Percentiles rank a stretch among this genome's conserved stretches.
Conservation (phyloP, 495 filamentous ascomycete species). For the Penicillium subrubescens region DNA sequence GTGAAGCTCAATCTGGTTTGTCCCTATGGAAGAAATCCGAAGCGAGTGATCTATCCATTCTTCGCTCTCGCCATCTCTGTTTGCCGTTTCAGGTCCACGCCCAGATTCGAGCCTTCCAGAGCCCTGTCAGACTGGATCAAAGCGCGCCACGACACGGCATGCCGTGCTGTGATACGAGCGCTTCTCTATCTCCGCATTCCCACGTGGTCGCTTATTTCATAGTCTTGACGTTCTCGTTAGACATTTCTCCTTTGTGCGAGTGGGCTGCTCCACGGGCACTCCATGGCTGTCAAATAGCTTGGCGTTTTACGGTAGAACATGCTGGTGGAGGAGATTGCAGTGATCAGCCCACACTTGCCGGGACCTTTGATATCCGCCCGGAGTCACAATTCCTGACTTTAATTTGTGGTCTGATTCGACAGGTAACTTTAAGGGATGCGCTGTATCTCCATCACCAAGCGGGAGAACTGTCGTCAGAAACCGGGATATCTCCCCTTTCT, state of each 20-base stretch:
- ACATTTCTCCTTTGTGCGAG: background rate
- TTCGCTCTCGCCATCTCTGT: background rate
- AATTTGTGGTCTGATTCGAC: slow-evolving; percentile 23
- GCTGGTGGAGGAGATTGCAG: slow-evolving; percentile 26
- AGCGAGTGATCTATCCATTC: background rate
- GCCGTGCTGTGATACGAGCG: background rate
- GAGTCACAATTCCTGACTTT: background rate
- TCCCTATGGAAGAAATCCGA: background rate
- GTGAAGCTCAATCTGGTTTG: slow-evolving; percentile 1
- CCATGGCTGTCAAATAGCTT: slow-evolving; percentile 3
- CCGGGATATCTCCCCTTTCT: slow-evolving; percentile 15
- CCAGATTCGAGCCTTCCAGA: background rate
- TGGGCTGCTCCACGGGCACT: background rate
- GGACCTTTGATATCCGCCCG: slow-evolving; percentile 15
- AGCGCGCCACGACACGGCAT: slow-evolving; percentile 8
- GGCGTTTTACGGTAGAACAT: slow-evolving; percentile 2
- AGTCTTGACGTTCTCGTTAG: background rate
- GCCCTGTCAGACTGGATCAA: slow-evolving; percentile 1
- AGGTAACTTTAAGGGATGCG: background rate
- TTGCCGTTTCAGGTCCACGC: background rate
- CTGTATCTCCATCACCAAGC: background rate
- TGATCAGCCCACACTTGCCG: slow-evolving; percentile 28
- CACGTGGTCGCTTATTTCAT: slow-evolving; percentile 21
- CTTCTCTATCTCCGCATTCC: slow-evolving; percentile 9
- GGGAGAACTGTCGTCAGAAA: slow-evolving; percentile 2